phyloP scores from a whole-genome alignment of 768 basidiomycete species.

The Tulasnella sp. region DNA sequence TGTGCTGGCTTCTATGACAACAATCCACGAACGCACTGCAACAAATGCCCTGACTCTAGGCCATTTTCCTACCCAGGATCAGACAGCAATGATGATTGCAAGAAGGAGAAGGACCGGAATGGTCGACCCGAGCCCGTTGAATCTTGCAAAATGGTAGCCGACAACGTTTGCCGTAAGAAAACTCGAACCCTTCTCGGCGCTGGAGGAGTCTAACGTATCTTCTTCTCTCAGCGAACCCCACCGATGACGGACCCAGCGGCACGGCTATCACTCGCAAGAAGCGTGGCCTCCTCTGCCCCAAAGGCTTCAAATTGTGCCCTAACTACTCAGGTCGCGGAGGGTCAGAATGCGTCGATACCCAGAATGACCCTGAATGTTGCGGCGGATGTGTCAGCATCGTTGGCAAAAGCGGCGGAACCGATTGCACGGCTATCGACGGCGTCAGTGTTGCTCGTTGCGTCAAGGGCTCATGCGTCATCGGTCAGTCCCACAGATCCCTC shows the following conservation, averaged over 20 bases:
- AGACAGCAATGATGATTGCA: not conserved
- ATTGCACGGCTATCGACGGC: constrained; percentile 47
- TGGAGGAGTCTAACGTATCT: too few relatives aligned
- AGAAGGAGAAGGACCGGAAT: not conserved
- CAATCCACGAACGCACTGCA: too few relatives aligned
- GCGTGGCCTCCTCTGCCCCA: not conserved
- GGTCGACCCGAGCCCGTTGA: not conserved
- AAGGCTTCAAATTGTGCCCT: not conserved
- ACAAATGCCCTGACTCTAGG: not conserved
- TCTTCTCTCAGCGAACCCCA: not conserved
- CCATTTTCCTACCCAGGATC: not conserved
- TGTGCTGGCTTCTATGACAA: not conserved
- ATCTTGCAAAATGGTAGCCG: not conserved
- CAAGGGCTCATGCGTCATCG: constrained; percentile 37
- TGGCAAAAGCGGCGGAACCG: constrained; percentile 37
- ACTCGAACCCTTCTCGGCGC: too few relatives aligned
- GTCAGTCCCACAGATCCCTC: not conserved
- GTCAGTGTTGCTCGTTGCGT: constrained; percentile 43
- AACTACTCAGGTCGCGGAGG: not conserved
- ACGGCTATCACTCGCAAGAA: not conserved
- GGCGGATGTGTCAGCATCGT: constrained; percentile 15
- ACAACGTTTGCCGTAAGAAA: not conserved
- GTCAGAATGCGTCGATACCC: constrained; percentile 19
- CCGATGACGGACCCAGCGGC: not conserved
- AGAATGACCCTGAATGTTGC: constrained; percentile 14